Conservation (phyloP, 2,329 filamentous ascomycete genomes). For the Verticillium alfalfae region DNA sequence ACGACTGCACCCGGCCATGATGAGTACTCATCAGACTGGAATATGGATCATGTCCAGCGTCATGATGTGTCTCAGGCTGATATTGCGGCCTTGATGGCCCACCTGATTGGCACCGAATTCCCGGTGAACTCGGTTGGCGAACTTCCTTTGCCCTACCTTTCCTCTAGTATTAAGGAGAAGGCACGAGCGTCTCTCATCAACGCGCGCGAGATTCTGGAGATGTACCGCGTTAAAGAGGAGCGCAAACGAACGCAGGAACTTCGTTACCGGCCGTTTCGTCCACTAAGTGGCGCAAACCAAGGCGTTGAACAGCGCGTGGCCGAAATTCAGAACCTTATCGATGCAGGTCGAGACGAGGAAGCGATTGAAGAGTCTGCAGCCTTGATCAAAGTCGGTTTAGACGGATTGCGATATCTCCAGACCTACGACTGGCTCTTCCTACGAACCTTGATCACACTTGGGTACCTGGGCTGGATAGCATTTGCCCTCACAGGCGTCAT, state of each 20-base stretch:
- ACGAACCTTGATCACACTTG: constrained; percentile 77
- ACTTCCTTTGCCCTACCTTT: constrained; percentile 77
- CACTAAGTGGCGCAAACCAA: constrained; percentile 58
- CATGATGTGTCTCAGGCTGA: constrained; percentile 94
- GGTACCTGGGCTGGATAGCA: constrained; percentile 93
- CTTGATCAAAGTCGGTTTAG: constrained; percentile 70
- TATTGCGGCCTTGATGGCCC: constrained; percentile 91
- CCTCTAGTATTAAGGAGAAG: constrained; percentile 68
- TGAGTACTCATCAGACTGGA: constrained; percentile 87
- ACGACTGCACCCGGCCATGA: constrained; percentile 74
- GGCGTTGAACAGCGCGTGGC: constrained; percentile 63
- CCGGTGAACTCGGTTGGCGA: constrained; percentile 96
- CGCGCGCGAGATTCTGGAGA: constrained; percentile 81
- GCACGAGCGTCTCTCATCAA: constrained; percentile 82
- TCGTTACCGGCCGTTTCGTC: constrained; percentile 69
- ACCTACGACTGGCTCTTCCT: constrained; percentile 99
- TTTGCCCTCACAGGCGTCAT: constrained; percentile 87
- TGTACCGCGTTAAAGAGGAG: constrained; percentile 91
- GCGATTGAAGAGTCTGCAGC: constrained; percentile 75
- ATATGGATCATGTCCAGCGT: constrained; percentile 70
- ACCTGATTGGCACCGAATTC: constrained; percentile 80
- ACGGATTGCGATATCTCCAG: constrained; percentile 87
- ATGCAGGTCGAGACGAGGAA: constrained; percentile 59
- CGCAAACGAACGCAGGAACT: constrained; percentile 72
- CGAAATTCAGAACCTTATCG: constrained; percentile 64